phyloP scores from a whole-genome alignment of 2,329 filamentous ascomycete species.

The Colletotrichum viniferum region DNA sequence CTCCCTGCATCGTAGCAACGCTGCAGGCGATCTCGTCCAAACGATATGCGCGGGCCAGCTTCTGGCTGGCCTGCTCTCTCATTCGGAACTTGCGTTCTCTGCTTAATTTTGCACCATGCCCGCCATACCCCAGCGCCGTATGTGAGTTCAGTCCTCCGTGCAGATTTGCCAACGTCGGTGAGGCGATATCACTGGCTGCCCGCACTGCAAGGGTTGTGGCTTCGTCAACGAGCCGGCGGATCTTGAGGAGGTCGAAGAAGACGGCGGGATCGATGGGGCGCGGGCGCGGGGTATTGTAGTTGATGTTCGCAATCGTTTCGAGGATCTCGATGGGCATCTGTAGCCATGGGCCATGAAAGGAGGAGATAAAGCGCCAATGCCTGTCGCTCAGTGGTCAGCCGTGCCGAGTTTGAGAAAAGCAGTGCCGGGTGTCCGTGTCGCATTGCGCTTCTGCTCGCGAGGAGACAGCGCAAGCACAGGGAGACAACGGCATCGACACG shows the following conservation, averaged over 20 bases:
- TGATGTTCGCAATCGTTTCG: constrained; percentile 78
- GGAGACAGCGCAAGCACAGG: background rate
- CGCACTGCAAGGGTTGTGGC: constrained; percentile 79
- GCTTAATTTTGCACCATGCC: constrained; percentile 70
- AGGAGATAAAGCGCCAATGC: constrained; percentile 85
- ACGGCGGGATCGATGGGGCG: constrained; percentile 79
- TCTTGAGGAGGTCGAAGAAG: constrained; percentile 85
- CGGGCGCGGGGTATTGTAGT: constrained; percentile 77
- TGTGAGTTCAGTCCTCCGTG: constrained; percentile 41
- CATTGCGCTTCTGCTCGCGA: background rate
- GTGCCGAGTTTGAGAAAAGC: background rate
- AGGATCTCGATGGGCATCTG: constrained; percentile 80
- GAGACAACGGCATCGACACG: background rate
- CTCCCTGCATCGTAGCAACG: constrained; percentile 82
- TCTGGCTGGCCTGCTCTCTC: constrained; percentile 79
- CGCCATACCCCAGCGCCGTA: constrained; percentile 53
- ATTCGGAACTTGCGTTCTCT: constrained; percentile 79
- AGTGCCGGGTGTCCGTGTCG: background rate
- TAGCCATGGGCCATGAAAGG: constrained; percentile 84
- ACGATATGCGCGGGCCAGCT: constrained; percentile 77
- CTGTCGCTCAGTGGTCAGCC: constrained; percentile 44
- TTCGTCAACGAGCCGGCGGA: constrained; percentile 79
- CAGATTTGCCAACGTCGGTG: constrained; percentile 64
- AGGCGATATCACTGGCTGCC: constrained; percentile 74
- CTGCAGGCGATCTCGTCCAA: constrained; percentile 84